Base-by-base conservation (phyloP, 441 rosid genomes). In the Euphorbia schlechtendalii region DNA sequence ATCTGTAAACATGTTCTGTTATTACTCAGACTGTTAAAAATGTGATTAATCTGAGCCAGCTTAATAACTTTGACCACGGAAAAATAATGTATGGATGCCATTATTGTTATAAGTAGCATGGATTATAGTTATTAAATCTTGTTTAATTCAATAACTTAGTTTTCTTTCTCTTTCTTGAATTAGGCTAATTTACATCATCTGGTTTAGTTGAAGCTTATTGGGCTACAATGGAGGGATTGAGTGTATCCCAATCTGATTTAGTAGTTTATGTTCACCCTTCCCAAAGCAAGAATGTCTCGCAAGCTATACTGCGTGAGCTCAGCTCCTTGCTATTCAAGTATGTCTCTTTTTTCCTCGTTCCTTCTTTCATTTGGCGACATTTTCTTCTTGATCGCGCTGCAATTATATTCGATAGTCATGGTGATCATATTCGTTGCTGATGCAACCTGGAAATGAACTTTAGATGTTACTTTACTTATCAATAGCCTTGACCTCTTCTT, bases 241-340 rank as follows among this genome's bases (percentile, higher is more conserved):
- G 76, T 69, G 80, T 78, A 13, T 69, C 88, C 1, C 79, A 79
- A 22, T 86, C 95, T 6, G 70, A 81, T 61, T 74, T 93, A 80
- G 72, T 78, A 68, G 79, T 88, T 13, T 78, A 72, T 67, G 59
- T 93, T 14, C 97, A 83, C 36, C 95, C 96, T 22, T 90, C 88
- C 0, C 84, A 83, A 79, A 63, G 86, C 74, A 76, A 76, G 38
- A 77, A 77, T 56, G 75, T 80, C 59, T 43, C 75, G 51, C 75
- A 74, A 27, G 95, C 95, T 0, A 82, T 93, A 17, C 84, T 83
- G 60, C 84, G 86, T 32, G 83, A 90, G 79, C 93, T 93, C 67
- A 86, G 96, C 74, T 63, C 88, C 70, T 73, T 83, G 28, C 90
- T 90, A 27, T 93, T 93, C 86, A 84, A 82, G 97, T 93, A 69